Evolutionary conservation across 2,329 filamentous ascomycete species (phyloP), one percentile per base, ranked within the genome.

Genomic region (Diplodia seriata): DNA sequence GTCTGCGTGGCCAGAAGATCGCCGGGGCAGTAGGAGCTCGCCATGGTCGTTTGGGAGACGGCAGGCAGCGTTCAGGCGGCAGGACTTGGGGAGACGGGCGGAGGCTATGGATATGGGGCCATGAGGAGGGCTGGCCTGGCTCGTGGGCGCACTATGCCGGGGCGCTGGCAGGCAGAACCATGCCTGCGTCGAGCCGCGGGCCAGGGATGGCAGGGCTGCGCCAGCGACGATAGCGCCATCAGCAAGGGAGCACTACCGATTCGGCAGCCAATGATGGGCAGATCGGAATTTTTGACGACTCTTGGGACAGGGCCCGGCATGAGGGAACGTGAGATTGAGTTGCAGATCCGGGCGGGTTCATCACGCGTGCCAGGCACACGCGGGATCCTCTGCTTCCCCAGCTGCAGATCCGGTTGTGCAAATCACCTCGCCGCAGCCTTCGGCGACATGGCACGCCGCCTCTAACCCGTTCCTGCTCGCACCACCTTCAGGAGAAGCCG

Each of bases 311-410:
- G 57, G 33, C 47, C 47, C 59, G 50, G 26, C 40, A 36, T 47
- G 57, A 31, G 57, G 57, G 57, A 62, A 62, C 57, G 12, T 62
- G 47, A 63, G 59, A 63, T 51, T 63, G 43, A 36, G 59, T 51
- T 63, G 59, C 47, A 63, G 59, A 63, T 63, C 59, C 36, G 36
- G 36, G 36, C 59, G 59, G 38, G 40, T 33, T 26, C 55, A 29
- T 43, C 26, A 26, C 26, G 26, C 26, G 26, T 26, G 20, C 23
- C 23, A 26, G 26, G n/a, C 56, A 50, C 36, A 15, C 36, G 4
- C n/a, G 38, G 26, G 55, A 59, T 59, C 55, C 57, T n/a, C 40
- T 40, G 26, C 38, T 31, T 29, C 56, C 56, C 56, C 36, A 40
- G 36, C 23, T 33, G 20, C 38, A 38, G 59, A 63, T 63, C 59